Conservation (phyloP, 192 early-diverging fungal genomes). For the Backusella westeae region DNA sequence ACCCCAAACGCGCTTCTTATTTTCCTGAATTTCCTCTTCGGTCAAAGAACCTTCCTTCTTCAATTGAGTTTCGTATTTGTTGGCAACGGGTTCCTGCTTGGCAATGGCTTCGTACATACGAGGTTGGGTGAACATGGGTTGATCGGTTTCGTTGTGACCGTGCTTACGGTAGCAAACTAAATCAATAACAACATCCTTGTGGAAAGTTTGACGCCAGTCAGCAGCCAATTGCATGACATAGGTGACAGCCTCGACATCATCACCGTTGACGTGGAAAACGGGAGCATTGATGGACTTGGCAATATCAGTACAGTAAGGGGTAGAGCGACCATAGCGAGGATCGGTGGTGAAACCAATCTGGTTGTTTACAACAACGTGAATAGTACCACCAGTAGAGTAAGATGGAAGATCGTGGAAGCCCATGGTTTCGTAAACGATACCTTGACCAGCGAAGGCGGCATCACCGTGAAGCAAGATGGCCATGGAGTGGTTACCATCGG, state of each 20-base stretch:
- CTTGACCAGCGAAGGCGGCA: slow-evolving; percentile 97
- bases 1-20: slow-evolving; percentile 89
- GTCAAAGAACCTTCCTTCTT: slow-evolving; percentile 83
- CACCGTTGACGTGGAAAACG: slow-evolving; percentile 98
- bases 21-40: slow-evolving; percentile 76
- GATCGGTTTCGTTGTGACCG: slow-evolving; percentile 99
- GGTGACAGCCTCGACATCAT: slow-evolving; percentile 96
- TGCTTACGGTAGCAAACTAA: slow-evolving; percentile 97
- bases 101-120: slow-evolving; percentile 93
- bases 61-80: slow-evolving; percentile 85
- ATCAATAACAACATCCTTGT: slow-evolving; percentile 95
- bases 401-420: slow-evolving; percentile 93
- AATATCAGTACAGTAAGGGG: slow-evolving; percentile 96
- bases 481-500: slow-evolving; percentile 79
- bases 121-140: slow-evolving; percentile 98
- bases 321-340: slow-evolving; percentile 91
- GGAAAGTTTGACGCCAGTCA: slow-evolving; percentile 95
- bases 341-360: slow-evolving; percentile 99
- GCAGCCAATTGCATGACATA: slow-evolving; percentile 93
- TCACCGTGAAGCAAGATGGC: slow-evolving; percentile 96
- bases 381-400: slow-evolving; percentile 95
- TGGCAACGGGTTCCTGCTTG: slow-evolving; percentile 78
- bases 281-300: slow-evolving; percentile 96
- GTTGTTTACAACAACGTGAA: slow-evolving; percentile 99
- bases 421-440: slow-evolving; percentile 96